Base-by-base conservation (phyloP, 1,284 basidiomycete genomes). In the Meira miltonrushii region DNA sequence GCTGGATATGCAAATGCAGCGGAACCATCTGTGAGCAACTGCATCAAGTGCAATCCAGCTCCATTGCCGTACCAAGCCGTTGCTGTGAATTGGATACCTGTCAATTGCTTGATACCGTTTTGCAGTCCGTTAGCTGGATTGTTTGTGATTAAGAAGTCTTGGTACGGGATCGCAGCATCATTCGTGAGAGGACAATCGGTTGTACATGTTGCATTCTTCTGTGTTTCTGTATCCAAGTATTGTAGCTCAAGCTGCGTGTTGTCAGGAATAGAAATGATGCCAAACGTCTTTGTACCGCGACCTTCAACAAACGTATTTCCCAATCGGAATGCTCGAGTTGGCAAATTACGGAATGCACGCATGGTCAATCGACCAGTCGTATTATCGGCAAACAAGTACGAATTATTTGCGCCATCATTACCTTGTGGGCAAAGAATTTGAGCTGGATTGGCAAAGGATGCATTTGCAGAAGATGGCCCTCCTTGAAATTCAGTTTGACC, bases 291-390 rank as follows among this genome's bases (percentile, higher is more conserved):
- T 0, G 92, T 92, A 19, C 90, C 88, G 63, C 88, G 86, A 48
- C 86, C 85, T 52, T 84, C 81, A 62, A 86, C 82, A 77, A 92
- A 90, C 0, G 91, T 92, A 80, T 98, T 97, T 33, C 90, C 92
- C 41, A 98, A 81, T 46, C 94, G 86, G 50, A 97, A 79, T 10
- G 93, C 94, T 56, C 83, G 85, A 2, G 85, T 87, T 57, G 83
- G 85, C 62, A 89, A 83, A 69, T 84, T 87, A 37, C 85, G 82
- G 77, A 88, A 89, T 44, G 87, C 84, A 52, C 88, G 83, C 40
- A 91, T 82, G 25, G 88, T 90, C 43, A 80, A 75, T 66, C 94
- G 84, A 39, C 88, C 82, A 1, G 88, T 85, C 47, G 82, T 85
- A 19, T 85, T 85, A 72, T 92, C 87, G 47, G 84, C 82, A 21